These are phyloP conservation scores for Aureobasidium sp. DNA, from an alignment of 2,329 filamentous ascomycete genomes.

Conservation along the genomic window DNA sequence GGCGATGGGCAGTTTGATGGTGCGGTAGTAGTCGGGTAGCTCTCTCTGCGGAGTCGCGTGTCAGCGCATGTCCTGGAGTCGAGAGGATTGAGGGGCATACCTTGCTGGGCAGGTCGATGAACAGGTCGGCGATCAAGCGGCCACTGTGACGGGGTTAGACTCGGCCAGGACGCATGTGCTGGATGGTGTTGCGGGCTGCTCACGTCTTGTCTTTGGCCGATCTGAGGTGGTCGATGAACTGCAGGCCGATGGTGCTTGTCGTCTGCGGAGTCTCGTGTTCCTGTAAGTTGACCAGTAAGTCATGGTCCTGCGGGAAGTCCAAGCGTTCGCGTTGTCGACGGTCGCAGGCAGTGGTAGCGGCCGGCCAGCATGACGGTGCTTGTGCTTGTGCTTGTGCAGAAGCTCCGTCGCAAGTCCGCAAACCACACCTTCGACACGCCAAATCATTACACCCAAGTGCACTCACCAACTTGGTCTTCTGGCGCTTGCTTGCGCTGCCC, in stretches of 20 bases:
- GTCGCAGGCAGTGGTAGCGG: not conserved
- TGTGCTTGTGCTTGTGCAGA: not conserved
- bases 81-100: not conserved
- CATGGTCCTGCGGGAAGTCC: not conserved
- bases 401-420: not conserved
- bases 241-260: constrained; percentile 53
- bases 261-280: constrained; percentile 12
- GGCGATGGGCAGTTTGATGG: constrained; percentile 71
- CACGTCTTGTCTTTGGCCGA: constrained; percentile 77
- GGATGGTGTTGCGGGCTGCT: constrained; percentile 3
- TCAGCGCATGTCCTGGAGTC: constrained; percentile 26
- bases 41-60: constrained; percentile 55
- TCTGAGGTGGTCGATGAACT: constrained; percentile 68
- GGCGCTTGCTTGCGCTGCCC: constrained; percentile 15
- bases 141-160: constrained; percentile 13
- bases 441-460: not conserved
- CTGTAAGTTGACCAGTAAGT: no score
- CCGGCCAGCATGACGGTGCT: not conserved
- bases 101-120: constrained; percentile 17
- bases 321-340: constrained; percentile 9
- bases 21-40: constrained; percentile 69
- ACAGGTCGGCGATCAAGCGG: constrained; percentile 17
- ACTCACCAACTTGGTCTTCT: constrained; percentile 17
- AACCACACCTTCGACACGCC: not conserved
- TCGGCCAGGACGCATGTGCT: not conserved